Base-by-base conservation (phyloP, 495 filamentous ascomycete species). In the Aspergillus egyptiacus region DNA sequence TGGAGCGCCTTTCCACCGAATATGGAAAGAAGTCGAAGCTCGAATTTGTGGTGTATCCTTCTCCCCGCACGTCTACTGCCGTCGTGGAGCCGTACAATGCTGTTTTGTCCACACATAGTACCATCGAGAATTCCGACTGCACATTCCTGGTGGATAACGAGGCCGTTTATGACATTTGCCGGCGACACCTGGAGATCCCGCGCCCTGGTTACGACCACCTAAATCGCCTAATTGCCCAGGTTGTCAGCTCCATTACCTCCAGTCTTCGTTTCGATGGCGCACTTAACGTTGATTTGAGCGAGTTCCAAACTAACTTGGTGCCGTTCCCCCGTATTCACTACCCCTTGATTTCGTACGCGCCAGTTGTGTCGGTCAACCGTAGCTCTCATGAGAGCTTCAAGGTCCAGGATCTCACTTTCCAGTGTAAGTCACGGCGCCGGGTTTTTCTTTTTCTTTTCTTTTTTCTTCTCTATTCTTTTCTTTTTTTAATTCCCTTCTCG, bases 11-110 rank as follows among this genome's bases (percentile, higher is more conserved):
- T 27, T 84, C 89, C 20, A 84, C 84, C 55, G 88, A 94, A 67
- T 95, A 91, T 61, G 87, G 83, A 67, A 94, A 93, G 82, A 95
- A 95, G 78, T 88, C 81, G 73, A 95, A 95, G 77, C 83, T 95
- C 37, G 89, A 95, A 67, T 95, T 95, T 68, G 80, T 87, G 36
- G 81, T 95, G 58, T 95, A 94, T 71, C 89, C 89, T 17, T 84
- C 89, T 25, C 88, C 88, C 34, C 83, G 85, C 37, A 84, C 91
- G 34, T 87, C 89, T 5, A 91, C 87, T 30, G 86, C 89, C 14
- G 88, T 95, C 36, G 89, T 94, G 24, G 89, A 95, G 79, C 89
- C 89, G 13, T 95, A 95, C 81, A 95, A 95, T 61, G 86, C 89
- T 39, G 88, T 95, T 48, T 76, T 95, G 28, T 88, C 85, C 38